phyloP scores from a whole-genome alignment of 148 eudicot genomes.

The Tetragonia tetragonoides region DNA sequence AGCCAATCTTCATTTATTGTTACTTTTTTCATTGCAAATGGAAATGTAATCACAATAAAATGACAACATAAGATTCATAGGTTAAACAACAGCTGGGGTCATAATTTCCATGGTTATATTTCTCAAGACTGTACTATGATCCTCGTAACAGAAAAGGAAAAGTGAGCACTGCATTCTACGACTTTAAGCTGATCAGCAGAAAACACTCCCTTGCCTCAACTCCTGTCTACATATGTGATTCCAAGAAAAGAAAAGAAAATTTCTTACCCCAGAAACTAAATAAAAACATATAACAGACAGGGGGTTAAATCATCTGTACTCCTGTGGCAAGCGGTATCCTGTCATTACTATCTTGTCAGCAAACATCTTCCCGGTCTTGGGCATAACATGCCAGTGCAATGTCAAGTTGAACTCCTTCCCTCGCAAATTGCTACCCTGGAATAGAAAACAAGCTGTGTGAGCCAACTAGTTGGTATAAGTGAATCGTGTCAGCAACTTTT shows the following conservation, averaged over 20 bases:
- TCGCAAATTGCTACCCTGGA: conserved; percentile 79
- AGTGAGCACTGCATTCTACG: neutral
- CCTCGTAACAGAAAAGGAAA: neutral
- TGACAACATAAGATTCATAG: too few relatives aligned
- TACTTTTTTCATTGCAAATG: too few relatives aligned
- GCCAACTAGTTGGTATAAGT: neutral
- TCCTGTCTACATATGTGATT: neutral
- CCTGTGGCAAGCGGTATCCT: conserved; percentile 65
- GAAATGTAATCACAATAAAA: too few relatives aligned
- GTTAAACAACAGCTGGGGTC: neutral
- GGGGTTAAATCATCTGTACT: conserved; percentile 46
- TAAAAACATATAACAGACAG: neutral
- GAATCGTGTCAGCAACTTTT: neutral
- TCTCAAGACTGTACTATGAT: neutral
- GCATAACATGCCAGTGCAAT: conserved; percentile 98
- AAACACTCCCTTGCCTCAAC: neutral
- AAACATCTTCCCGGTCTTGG: conserved; percentile 98
- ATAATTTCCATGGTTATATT: neutral
- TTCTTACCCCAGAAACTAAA: too few relatives aligned
- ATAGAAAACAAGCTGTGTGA: conserved; percentile 3
- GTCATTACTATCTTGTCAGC: conserved; percentile 70
- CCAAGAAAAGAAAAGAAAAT: too few relatives aligned
- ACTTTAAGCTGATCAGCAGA: neutral
- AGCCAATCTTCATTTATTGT: too few relatives aligned
- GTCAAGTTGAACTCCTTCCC: conserved; percentile 82